phyloP scores from a whole-genome alignment of 805 yeast species.

The Kurtzmaniella cleridarum region DNA sequence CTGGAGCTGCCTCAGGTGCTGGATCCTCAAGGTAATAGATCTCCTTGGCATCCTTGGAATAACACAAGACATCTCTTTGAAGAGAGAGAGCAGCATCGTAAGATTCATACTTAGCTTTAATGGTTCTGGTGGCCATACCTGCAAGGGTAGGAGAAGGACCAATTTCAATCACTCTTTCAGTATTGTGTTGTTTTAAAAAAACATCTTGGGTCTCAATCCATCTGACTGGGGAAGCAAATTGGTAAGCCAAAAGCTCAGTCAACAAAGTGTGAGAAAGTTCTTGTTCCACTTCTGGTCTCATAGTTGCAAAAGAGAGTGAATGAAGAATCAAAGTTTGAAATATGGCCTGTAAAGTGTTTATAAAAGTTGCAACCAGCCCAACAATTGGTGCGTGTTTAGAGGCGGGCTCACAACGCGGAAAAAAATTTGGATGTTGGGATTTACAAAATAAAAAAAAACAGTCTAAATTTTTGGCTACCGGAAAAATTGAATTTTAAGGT shows the following conservation, averaged over 20 bases:
- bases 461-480: too few species aligned
- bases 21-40: conserved; percentile 92
- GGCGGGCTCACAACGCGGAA: too few species aligned
- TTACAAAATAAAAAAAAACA: too few species aligned
- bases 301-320: conserved; percentile 15
- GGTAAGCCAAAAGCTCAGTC: conserved; percentile 96
- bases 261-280: conserved; percentile 91
- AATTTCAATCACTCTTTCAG: conserved; percentile 96
- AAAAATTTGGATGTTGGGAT: too few species aligned
- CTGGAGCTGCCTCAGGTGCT: conserved; percentile 31
- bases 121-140: conserved; percentile 97
- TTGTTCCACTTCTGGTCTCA: conserved; percentile 96
- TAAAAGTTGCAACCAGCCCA: too few species aligned
- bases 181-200: conserved; percentile 84
- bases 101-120: conserved; percentile 91
- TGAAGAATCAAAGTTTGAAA: background rate
- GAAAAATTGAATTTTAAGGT: too few species aligned
- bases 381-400: too few species aligned
- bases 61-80: conserved; percentile 91
- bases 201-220: conserved; percentile 99
- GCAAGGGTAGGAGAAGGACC: conserved; percentile 99
- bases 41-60: conserved; percentile 93
- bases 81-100: conserved; percentile 95
- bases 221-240: conserved; percentile 98
- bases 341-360: background rate